A percentile compares a stretch with the other conserved stretches of the same genome.
Conservation (phyloP, 2,329 filamentous ascomycete species). For the Fusarium sp. region DNA sequence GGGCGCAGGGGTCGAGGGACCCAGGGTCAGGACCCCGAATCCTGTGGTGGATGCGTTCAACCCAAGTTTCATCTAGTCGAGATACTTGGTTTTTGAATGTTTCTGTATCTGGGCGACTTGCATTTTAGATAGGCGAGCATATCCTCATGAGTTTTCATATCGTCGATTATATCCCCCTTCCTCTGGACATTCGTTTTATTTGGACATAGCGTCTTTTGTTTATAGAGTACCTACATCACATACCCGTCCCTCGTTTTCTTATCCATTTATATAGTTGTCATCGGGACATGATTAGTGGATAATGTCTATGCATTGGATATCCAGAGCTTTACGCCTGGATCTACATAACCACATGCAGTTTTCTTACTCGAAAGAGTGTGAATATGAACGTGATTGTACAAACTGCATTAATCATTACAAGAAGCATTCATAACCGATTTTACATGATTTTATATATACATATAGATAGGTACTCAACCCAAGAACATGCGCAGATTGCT, state of each 20-base stretch:
- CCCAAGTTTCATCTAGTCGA: constrained; percentile 40
- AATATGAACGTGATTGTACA: not conserved
- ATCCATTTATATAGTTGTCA: constrained; percentile 27
- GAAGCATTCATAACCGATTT: not conserved
- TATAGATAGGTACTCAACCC: constrained; percentile 54
- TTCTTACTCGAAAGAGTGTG: not conserved
- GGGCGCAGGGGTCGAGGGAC: constrained; percentile 11
- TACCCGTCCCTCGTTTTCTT: constrained; percentile 30
- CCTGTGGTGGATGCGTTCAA: constrained; percentile 42
- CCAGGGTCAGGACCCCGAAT: constrained; percentile 33
- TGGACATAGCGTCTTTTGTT: constrained; percentile 29
- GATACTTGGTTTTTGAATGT: constrained; percentile 5
- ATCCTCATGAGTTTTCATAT: constrained; percentile 28
- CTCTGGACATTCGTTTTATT: constrained; percentile 7
- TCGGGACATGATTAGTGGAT: constrained; percentile 39
- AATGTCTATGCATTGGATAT: constrained; percentile 38
- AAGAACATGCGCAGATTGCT: constrained; percentile 85
- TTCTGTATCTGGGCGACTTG: constrained; percentile 7
- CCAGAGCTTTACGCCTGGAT: constrained; percentile 16
- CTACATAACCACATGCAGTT: constrained; percentile 20
- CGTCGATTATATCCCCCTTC: constrained; percentile 5
- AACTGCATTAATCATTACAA: not conserved
- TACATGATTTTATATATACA: not conserved
- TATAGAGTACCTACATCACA: constrained; percentile 33
- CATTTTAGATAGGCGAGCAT: constrained; percentile 18